Base-by-base conservation (phyloP, 2,329 filamentous ascomycete species). In the Pseudocercospora fijiensis region DNA sequence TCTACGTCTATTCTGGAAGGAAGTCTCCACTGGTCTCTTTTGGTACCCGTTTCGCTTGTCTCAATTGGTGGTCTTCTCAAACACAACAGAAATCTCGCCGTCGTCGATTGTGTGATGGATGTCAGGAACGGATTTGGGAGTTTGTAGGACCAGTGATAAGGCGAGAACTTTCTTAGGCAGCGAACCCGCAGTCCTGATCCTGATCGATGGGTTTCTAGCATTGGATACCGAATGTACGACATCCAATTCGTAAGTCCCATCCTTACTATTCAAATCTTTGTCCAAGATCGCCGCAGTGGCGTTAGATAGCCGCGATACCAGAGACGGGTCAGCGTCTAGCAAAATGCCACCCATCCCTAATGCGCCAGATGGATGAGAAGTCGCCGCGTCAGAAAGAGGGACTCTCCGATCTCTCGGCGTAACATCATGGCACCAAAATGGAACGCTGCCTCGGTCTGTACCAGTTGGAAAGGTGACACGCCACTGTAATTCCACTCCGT, bases 341-440 rank as follows among this genome's bases (percentile, higher is more conserved):
- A 57, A 24, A 16, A 87, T 71, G 2, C 76, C 72, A 0, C 79
- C 79, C 13, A 87, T 77, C 0, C 87, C 86, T 13, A 80, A 69
- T 0, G 80, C 84, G 0, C 81, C 81, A 6, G 78, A 84, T 0
- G 83, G 77, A 75, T 89, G 87, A 11, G 70, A 75, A 3, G 78
- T 78, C 13, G 74, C 76, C 3, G 63, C 69, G 0, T 75, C 69
- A 1, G 72, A 67, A 2, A 79, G 69, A 6, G 87, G 85, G 2
- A 88, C 87, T 0, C 88, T 76, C 1, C 85, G 72, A n/a, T 76
- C 68, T 6, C 88, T 75, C 2, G 81, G 76, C 1, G 87, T 89
- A 11, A 84, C 76, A 72, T 90, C 88, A 53, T 89, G 80, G 70
- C 86, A 88, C 80, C 84, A 90, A 69, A 90, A 90, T 0, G 88